A percentile compares a stretch with the other conserved stretches of the same genome.
Evolutionary conservation across 805 yeast genomes (phyloP).

Genomic region (Aciculoconidium aculeatum): DNA sequence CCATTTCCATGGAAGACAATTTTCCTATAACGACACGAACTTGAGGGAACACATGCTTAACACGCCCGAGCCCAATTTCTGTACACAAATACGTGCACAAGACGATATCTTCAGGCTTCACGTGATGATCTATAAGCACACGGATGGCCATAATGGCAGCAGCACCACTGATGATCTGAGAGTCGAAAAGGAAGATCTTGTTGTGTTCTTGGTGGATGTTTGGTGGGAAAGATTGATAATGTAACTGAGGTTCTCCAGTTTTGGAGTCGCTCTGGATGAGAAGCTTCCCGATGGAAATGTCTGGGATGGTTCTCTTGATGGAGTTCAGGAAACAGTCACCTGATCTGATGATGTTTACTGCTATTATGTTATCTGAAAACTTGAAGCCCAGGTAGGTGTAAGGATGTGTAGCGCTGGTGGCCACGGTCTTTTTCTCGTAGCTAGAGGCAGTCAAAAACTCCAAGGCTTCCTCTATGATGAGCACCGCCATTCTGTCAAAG

Average conservation of each 20-base stretch:
- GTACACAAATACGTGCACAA: constrained; percentile 72
- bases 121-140: constrained; percentile 77
- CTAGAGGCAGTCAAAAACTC: constrained; percentile 39
- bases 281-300: constrained; percentile 73
- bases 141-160: constrained; percentile 93
- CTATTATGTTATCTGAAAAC: constrained; percentile 49
- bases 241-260: constrained; percentile 94
- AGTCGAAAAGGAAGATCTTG: constrained; percentile 69
- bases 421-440: constrained; percentile 29
- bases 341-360: constrained; percentile 77
- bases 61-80: constrained; percentile 68
- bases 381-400: constrained; percentile 34
- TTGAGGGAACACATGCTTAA: constrained; percentile 66
- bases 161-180: constrained; percentile 88
- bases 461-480: constrained; percentile 63
- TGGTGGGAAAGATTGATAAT: constrained; percentile 68
- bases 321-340: constrained; percentile 91
- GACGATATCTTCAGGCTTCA: constrained; percentile 53
- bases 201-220: constrained; percentile 17
- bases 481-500: constrained; percentile 75
- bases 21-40: constrained; percentile 68
- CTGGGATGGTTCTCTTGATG: constrained; percentile 69
- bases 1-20: constrained; percentile 39
- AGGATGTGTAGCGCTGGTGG: constrained; percentile 14
- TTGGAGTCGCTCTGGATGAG: constrained; percentile 80